These are phyloP conservation scores for Pelargonium fulgidum DNA, from an alignment of 441 rosid species.

Conservation along the genomic window DNA sequence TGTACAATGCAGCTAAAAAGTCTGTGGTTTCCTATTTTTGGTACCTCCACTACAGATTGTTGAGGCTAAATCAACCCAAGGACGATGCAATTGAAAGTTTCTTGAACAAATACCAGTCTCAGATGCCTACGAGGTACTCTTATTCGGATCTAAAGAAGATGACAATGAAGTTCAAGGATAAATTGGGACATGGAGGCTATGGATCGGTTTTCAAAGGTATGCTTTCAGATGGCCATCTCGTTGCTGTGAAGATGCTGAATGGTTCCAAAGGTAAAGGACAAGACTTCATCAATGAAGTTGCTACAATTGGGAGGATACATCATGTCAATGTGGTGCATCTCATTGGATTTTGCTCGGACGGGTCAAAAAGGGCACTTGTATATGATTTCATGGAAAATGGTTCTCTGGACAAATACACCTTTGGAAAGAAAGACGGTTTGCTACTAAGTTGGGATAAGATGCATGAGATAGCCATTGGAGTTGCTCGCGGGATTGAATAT, in stretches of 20 bases:
- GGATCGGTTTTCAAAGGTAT: constrained; percentile 9
- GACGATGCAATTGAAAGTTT: neutral
- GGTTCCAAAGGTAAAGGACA: neutral
- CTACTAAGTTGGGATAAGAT: neutral
- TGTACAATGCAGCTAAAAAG: neutral
- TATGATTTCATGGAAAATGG: constrained; percentile 6
- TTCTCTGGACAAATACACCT: neutral
- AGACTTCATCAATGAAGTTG: neutral
- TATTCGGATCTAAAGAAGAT: neutral
- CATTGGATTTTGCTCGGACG: neutral
- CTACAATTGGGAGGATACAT: constrained; percentile 7
- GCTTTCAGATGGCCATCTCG: neutral
- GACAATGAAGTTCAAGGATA: neutral
- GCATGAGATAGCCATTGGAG: constrained; percentile 5
- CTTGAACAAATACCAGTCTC: neutral
- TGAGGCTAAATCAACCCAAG: neutral
- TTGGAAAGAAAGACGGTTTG: neutral
- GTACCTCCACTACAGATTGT: neutral
- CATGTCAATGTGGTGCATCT: constrained; percentile 11
- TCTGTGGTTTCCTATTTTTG: neutral
- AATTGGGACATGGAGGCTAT: constrained; percentile 3
- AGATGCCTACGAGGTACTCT: constrained; percentile 2
- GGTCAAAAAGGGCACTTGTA: neutral
- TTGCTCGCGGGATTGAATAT: neutral
- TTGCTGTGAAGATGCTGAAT: neutral